These are phyloP conservation scores for Xylaria nigripes DNA, from an alignment of 495 filamentous ascomycete genomes.

Conservation along the genomic window DNA sequence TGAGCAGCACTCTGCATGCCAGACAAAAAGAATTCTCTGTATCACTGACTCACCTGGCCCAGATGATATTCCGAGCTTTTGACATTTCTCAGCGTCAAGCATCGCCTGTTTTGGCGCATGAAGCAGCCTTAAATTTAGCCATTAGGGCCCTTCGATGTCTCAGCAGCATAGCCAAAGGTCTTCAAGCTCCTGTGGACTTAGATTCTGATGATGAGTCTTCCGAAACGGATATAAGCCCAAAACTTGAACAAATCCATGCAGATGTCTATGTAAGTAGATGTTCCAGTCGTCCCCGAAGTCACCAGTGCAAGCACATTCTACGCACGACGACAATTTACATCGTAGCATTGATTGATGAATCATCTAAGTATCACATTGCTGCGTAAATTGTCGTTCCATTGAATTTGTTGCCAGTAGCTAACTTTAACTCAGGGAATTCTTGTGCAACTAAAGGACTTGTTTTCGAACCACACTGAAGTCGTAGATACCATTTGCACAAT, in stretches of 20 bases:
- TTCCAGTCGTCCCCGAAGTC: background rate
- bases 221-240: conserved; percentile 5
- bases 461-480: conserved; percentile 57
- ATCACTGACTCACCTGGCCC: background rate
- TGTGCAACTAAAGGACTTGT: conserved; percentile 40
- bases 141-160: conserved; percentile 65
- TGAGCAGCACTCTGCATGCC: conserved; percentile 9
- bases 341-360: background rate
- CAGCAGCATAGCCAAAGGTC: conserved; percentile 66
- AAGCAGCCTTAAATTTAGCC: conserved; percentile 47
- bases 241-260: conserved; percentile 23
- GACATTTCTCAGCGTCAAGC: conserved; percentile 30
- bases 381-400: background rate
- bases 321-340: background rate
- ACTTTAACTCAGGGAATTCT: conserved; percentile 31
- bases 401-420: background rate
- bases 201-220: conserved; percentile 32
- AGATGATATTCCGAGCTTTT: conserved; percentile 31
- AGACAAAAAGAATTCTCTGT: background rate
- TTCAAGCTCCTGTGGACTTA: conserved; percentile 63
- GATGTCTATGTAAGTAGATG: conserved; percentile 26
- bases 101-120: conserved; percentile 19
- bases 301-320: background rate
- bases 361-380: background rate
- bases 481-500: conserved; percentile 71